phyloP scores from a whole-genome alignment of 768 basidiomycete genomes.

The Boletus tylopilopsis region DNA sequence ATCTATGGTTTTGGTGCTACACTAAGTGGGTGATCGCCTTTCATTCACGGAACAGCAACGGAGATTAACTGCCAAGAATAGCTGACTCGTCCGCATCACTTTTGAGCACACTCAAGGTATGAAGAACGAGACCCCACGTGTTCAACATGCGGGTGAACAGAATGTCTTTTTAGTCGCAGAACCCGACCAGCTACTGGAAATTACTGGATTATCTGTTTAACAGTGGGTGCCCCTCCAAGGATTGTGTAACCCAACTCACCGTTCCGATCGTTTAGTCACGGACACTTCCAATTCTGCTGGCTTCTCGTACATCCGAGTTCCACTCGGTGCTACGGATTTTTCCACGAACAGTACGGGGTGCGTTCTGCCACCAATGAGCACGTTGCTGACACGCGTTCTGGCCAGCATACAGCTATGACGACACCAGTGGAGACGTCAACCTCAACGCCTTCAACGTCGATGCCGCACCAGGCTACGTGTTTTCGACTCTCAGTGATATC shows the following conservation, averaged over 20 bases:
- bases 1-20: conserved; percentile 67
- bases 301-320: conserved; percentile 63
- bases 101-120: conserved; percentile 64
- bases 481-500: conserved; percentile 63
- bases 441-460: conserved; percentile 56
- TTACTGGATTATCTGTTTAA: conserved; percentile 59
- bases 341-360: conserved; percentile 48
- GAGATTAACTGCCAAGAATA: conserved; percentile 24
- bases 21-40: conserved; percentile 44
- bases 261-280: conserved; percentile 34
- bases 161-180: conserved; percentile 37
- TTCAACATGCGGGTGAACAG: neutral
- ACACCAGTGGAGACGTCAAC: conserved; percentile 56
- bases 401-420: conserved; percentile 63
- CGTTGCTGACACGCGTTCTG: conserved; percentile 1
- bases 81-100: conserved; percentile 69
- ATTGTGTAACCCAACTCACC: neutral
- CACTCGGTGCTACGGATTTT: conserved; percentile 74
- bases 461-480: conserved; percentile 57
- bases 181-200: conserved; percentile 54
- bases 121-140: neutral
- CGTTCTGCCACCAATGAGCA: neutral
- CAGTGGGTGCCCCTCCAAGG: conserved; percentile 10
- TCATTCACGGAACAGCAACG: neutral
- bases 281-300: conserved; percentile 64